These are phyloP conservation scores for Microsporum audouinii DNA, from an alignment of 2,329 filamentous ascomycete species.

Conservation along the genomic window DNA sequence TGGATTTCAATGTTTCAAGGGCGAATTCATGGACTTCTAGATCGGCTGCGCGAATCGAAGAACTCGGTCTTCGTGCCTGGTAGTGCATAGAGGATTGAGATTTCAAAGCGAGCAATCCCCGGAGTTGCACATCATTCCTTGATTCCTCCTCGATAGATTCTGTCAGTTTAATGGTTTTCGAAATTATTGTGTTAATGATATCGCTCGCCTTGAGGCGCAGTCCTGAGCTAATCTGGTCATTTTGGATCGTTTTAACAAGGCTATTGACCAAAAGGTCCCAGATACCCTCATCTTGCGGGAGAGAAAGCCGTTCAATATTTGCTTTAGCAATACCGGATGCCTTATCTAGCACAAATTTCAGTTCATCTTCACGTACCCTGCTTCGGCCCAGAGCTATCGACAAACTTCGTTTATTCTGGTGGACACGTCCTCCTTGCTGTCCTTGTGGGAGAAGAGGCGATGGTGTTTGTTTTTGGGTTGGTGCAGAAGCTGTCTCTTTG, in stretches of 20 bases:
- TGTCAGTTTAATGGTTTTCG: constrained; percentile 33
- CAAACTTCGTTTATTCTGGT: constrained; percentile 31
- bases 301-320: constrained; percentile 63
- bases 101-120: constrained; percentile 56
- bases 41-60: constrained; percentile 49
- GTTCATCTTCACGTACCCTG: constrained; percentile 34
- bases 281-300: constrained; percentile 57
- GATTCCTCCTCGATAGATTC: constrained; percentile 33
- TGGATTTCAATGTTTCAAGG: constrained; percentile 65
- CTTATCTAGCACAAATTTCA: constrained; percentile 55
- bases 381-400: constrained; percentile 32
- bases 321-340: constrained; percentile 60
- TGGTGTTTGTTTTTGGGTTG: constrained; percentile 34
- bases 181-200: constrained; percentile 42
- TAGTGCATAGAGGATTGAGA: constrained; percentile 43
- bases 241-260: constrained; percentile 38
- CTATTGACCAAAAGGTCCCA: constrained; percentile 58
- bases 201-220: constrained; percentile 47
- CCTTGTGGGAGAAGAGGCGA: constrained; percentile 17
- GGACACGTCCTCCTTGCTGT: constrained; percentile 21
- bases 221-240: constrained; percentile 27
- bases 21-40: constrained; percentile 69
- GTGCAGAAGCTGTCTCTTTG: constrained; percentile 38
- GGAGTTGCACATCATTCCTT: constrained; percentile 55
- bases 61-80: constrained; percentile 41